phyloP scores from a whole-genome alignment of 805 yeast species.

The Grigorovia humatica region DNA sequence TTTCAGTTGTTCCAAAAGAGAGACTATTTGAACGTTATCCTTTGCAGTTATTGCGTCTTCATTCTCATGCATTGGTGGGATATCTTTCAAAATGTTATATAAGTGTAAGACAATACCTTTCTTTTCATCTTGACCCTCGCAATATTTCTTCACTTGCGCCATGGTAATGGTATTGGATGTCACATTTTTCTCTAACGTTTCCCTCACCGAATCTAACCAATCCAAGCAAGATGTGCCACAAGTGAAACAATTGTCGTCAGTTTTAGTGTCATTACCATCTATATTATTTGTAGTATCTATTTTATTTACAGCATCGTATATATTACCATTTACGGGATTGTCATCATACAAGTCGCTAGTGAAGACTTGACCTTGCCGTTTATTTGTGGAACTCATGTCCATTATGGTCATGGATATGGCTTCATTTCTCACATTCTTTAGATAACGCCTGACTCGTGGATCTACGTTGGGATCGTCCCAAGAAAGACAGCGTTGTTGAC shows the following conservation, averaged over 20 bases:
- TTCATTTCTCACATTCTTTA: conserved; percentile 19
- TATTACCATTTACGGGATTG: neutral
- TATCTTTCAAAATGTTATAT: conserved; percentile 10
- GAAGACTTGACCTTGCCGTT: neutral
- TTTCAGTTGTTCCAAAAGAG: conserved; percentile 7
- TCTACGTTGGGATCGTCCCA: conserved; percentile 16
- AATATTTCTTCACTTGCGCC: neutral
- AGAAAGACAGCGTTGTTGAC: conserved; percentile 23
- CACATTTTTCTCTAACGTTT: conserved; percentile 5
- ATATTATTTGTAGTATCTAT: neutral
- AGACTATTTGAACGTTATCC: neutral
- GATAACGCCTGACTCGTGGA: conserved; percentile 19
- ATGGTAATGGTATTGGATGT: neutral
- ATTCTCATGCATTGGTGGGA: neutral
- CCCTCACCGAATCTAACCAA: conserved; percentile 8
- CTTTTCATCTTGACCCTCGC: neutral
- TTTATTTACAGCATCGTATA: neutral
- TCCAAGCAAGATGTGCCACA: neutral
- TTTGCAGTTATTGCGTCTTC: too few relatives aligned
- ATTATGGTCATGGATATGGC: conserved; percentile 16
- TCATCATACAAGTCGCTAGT: neutral
- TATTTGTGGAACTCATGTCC: neutral
- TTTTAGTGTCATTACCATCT: neutral
- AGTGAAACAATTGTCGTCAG: neutral
- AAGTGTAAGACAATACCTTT: conserved; percentile 11